A percentile compares a stretch with the other conserved stretches of the same genome.
phyloP scores from a whole-genome alignment of 495 filamentous ascomycete genomes.

The Xylaria bambusicola region DNA sequence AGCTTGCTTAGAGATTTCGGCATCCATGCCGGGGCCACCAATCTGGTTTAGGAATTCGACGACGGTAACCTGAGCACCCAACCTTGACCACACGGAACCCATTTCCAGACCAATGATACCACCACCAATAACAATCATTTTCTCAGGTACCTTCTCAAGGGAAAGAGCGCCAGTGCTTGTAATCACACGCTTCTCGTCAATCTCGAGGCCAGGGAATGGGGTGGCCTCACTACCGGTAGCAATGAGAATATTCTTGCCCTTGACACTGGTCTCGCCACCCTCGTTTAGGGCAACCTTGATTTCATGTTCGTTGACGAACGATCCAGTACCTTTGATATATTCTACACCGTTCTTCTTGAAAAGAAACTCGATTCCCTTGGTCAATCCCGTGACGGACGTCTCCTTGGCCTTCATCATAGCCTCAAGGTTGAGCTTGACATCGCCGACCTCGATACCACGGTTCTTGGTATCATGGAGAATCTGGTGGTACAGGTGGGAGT shows the following conservation, averaged over 20 bases:
- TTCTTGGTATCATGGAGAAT: conserved; percentile 96
- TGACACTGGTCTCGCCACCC: conserved; percentile 79
- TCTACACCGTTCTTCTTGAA: conserved; percentile 99
- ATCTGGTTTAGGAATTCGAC: conserved; percentile 97
- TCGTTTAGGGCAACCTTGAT: conserved; percentile 86
- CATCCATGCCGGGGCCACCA: conserved; percentile 96
- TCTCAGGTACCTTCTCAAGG: conserved; percentile 88
- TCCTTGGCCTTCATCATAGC: conserved; percentile 99
- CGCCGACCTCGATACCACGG: conserved; percentile 89
- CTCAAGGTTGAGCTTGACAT: conserved; percentile 91
- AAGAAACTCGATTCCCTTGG: conserved; percentile 95
- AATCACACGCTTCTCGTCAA: conserved; percentile 96
- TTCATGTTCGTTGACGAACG: conserved; percentile 87
- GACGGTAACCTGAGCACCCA: conserved; percentile 92
- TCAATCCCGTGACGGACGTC: conserved; percentile 81
- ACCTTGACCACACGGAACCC: conserved; percentile 95
- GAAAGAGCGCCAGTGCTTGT: conserved; percentile 94
- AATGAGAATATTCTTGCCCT: conserved; percentile 96
- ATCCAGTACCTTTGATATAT: conserved; percentile 89
- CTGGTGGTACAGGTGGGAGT: conserved; percentile 98
- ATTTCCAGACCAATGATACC: conserved; percentile 99
- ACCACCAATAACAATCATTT: conserved; percentile 96
- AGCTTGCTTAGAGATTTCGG: conserved; percentile 85
- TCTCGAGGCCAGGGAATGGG: conserved; percentile 91
- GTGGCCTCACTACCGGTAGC: conserved; percentile 93